Conservation (phyloP, 1,284 basidiomycete species). For the Grifola frondosa region DNA sequence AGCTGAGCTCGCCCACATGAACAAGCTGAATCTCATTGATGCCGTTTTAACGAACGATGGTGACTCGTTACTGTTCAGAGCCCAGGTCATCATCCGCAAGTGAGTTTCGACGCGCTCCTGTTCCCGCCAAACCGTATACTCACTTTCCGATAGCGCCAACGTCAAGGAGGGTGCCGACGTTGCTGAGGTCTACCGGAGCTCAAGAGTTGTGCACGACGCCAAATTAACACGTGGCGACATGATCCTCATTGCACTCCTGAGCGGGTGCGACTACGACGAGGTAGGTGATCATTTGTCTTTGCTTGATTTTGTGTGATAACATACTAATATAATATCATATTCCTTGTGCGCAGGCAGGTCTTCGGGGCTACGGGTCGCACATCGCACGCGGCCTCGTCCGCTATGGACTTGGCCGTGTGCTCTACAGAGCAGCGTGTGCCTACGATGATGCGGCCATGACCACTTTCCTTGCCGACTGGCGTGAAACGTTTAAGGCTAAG, state of each 20-base stretch:
- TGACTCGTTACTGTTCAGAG: constrained; percentile 45
- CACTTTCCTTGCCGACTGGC: constrained; percentile 40
- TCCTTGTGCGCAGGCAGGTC: too few relatives aligned
- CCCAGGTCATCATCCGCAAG: constrained; percentile 36
- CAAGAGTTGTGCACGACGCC: constrained; percentile 33
- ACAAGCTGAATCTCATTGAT: constrained; percentile 51
- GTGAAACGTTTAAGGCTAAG: constrained; percentile 43
- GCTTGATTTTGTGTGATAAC: too few relatives aligned
- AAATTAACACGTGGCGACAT: constrained; percentile 51
- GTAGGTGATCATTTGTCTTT: too few relatives aligned
- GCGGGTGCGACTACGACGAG: constrained; percentile 52
- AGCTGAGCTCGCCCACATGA: constrained; percentile 64
- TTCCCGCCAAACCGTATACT: too few relatives aligned
- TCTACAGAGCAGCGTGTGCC: too few relatives aligned
- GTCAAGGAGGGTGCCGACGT: constrained; percentile 29
- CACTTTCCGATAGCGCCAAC: too few relatives aligned
- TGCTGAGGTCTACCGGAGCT: constrained; percentile 46
- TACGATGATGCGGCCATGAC: constrained; percentile 29
- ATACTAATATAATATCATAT: too few relatives aligned
- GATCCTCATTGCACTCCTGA: constrained; percentile 62
- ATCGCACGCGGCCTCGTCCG: constrained; percentile 39
- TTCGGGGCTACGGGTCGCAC: constrained; percentile 35
- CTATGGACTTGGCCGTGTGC: constrained; percentile 44
- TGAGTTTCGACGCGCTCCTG: constrained; percentile 21
- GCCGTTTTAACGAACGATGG: constrained; percentile 66